Evolutionary conservation across 1,284 basidiomycete genomes (phyloP), one percentile per base, ranked within the genome.

Genomic region (Rhodotorula sp.): DNA sequence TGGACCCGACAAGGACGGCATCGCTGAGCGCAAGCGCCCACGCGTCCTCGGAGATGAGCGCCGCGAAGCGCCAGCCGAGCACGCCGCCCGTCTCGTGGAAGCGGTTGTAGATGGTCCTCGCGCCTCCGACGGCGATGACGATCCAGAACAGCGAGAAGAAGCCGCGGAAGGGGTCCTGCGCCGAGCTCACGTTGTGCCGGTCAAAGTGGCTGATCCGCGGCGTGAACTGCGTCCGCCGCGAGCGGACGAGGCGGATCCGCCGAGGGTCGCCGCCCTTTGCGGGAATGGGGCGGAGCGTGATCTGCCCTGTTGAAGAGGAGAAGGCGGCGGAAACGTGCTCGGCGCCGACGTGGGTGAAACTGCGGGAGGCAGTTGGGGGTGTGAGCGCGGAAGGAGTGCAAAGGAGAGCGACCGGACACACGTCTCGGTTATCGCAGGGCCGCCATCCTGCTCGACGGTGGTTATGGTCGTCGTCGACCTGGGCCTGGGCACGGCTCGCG

Each of bases 91-190:
- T 89, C 13, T 86, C 83, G 78, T 92, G 88, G 77, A 92, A 88
- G 76, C 90, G 82, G 48, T 87, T 85, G 57, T 94, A 84, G 78
- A 92, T 92, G 1, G 90, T 91, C 75, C 89, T 85, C 46, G 93
- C 80, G 34, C 89, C 88, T 76, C 92, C 89, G 61, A 96, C 85
- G 77, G 91, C 93, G 77, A 92, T 87, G 76, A 83, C 80, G 62
- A 86, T 83, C 85, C 94, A 97, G 83, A 97, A 97, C 65, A 97
- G 86, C 2, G 90, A 87, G 82, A 94, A 97, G 85, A 97, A 97
- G 1, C 94, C 94, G 76, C 94, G 87, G 81, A 97, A 96, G 80
- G 94, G 89, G 82, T 97, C 94, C 17, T 86, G 82, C 53, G 87
- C 87, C 27, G 89, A 89, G 22, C 82, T 82, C 76, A 87, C 87